Evolutionary conservation across 2,329 filamentous ascomycete genomes (phyloP), one percentile per base, ranked within the genome.

Genomic region (Aspergillus unguis): DNA sequence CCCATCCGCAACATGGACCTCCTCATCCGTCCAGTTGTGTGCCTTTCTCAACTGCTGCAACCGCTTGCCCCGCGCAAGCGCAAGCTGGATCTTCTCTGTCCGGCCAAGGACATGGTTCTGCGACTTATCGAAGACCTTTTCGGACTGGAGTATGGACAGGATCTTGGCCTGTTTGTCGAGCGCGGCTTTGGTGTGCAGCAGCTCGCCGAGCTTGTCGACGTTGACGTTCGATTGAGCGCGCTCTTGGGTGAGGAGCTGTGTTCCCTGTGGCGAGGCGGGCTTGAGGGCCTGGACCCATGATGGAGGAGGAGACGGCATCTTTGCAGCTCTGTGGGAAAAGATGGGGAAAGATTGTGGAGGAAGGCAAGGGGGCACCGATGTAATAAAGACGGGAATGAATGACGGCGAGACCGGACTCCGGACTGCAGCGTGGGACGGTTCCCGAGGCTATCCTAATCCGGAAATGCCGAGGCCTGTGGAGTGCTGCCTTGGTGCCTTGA

Each of bases 121-220:
- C 3, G 84, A 84, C 74, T 91, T 92, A 71, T 91, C 85, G 60
- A 92, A 91, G 52, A 90, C 79, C 48, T 82, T 81, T 53, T 92
- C 86, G 0, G 77, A 68, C 61, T 85, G 75, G 4, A 92, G 78
- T n/a, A 89, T 78, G 44, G 80, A 72, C 5, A 90, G 73, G 28
- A 92, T 78, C 26, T 74, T 75, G 2, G 80, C 72, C 62, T 85
- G 84, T 40, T 81, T 77, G 52, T 85, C 77, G 8, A 90, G 75
- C 4, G 77, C 77, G 53, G 85, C 79, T 62, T 83, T 82, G 25
- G 85, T 87, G 69, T 88, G 87, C 43, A 92, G 76, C 62, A 88
- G 85, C 47, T 82, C 77, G 43, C 85, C 82, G 6, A 92, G 76
- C 64, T 84, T 81, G 53, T 86, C 80, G 23, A 89, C 82, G 28